Evolutionary conservation across 306 rosid species (phyloP).

Genomic region (Notholithocarpus densiflorus): DNA sequence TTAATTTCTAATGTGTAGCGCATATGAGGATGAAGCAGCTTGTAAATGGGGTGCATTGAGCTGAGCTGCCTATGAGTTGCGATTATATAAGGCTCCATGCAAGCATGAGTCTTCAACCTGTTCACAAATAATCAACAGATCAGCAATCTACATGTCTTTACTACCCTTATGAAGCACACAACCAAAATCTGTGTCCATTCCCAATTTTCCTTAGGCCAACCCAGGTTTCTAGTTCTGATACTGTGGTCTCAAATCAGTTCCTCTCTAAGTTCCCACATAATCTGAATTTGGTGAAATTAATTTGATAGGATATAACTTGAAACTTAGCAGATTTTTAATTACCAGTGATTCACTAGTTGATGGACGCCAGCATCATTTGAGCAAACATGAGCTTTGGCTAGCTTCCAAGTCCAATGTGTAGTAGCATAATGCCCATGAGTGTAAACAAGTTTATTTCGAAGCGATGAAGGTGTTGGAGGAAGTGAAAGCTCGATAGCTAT

Average conservation of each 20-base stretch:
- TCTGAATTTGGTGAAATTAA: background rate
- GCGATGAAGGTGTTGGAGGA: conserved; percentile 58
- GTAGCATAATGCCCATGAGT: conserved; percentile 88
- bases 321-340: conserved; percentile 14
- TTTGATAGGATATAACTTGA: background rate
- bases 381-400: conserved; percentile 96
- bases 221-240: background rate
- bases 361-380: conserved; percentile 87
- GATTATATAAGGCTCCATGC: conserved; percentile 88
- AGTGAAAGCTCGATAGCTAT: conserved; percentile 86
- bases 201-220: background rate
- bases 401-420: conserved; percentile 84
- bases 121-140: conserved; percentile 21
- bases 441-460: conserved; percentile 46
- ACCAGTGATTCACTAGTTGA: conserved; percentile 97
- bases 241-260: background rate
- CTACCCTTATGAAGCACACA: background rate
- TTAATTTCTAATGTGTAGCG: conserved; percentile 93
- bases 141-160: conserved; percentile 2
- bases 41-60: conserved; percentile 88
- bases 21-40: conserved; percentile 90
- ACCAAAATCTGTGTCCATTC: conserved; percentile 8
- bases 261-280: background rate
- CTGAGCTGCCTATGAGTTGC: conserved; percentile 91
- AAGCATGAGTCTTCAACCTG: conserved; percentile 98